phyloP scores from a whole-genome alignment of 2,329 filamentous ascomycete species.

The Teratosphaeriaceae sp. region DNA sequence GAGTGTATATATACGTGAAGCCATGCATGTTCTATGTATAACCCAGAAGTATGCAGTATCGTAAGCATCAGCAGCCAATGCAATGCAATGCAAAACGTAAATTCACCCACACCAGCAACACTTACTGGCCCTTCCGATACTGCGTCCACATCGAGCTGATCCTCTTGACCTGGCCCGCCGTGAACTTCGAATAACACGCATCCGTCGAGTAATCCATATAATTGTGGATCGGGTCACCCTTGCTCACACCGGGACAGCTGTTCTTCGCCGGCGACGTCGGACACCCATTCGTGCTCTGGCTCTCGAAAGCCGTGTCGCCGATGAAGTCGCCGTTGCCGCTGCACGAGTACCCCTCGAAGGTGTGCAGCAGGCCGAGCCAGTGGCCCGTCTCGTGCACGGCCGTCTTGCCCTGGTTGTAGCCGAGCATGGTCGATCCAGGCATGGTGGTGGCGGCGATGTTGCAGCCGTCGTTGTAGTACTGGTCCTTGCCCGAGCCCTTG shows the following conservation, averaged over 20 bases:
- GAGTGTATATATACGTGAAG: too few relatives aligned
- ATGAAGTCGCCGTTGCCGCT: slow-evolving; percentile 40
- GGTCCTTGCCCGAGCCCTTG: slow-evolving; percentile 21
- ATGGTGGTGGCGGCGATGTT: slow-evolving; percentile 52
- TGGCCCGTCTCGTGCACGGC: slow-evolving; percentile 44
- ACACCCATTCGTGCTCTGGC: slow-evolving; percentile 48
- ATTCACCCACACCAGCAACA: too few relatives aligned
- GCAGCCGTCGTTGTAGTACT: slow-evolving; percentile 50
- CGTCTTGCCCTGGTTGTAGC: slow-evolving; percentile 45
- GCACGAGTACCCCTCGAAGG: slow-evolving; percentile 42
- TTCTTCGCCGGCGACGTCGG: slow-evolving; percentile 43
- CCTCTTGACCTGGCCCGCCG: slow-evolving; percentile 41
- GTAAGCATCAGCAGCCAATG: too few relatives aligned
- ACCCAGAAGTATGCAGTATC: too few relatives aligned
- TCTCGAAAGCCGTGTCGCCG: slow-evolving; percentile 37
- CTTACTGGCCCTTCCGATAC: slow-evolving; percentile 25
- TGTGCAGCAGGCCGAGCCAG: slow-evolving; percentile 42
- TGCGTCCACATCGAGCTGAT: slow-evolving; percentile 48
- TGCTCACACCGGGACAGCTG: slow-evolving; percentile 42
- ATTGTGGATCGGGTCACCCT: slow-evolving; percentile 49
- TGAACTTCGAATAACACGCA: slow-evolving; percentile 49
- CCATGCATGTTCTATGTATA: too few relatives aligned
- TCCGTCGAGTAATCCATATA: slow-evolving; percentile 56
- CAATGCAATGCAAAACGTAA: too few relatives aligned
- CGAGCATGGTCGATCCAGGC: slow-evolving; percentile 43